Conservation (phyloP, 805 yeast species). For the Pichia rugopelliculosa region DNA sequence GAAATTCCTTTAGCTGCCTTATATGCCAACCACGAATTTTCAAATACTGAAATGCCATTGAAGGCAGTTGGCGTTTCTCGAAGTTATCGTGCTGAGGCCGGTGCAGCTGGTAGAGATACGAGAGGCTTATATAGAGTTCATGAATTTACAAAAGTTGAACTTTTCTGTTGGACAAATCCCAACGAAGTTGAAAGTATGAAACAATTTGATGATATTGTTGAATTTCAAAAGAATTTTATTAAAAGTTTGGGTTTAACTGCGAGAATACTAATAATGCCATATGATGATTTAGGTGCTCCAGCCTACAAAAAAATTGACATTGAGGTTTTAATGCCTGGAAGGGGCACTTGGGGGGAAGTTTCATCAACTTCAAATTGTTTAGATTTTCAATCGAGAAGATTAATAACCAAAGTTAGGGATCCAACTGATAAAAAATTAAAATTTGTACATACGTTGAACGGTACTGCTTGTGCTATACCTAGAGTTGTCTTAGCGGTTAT, state of each 20-base stretch:
- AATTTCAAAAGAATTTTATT: conserved; percentile 60
- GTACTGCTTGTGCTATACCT: conserved; percentile 95
- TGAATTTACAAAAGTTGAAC: conserved; percentile 91
- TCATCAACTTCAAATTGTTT: conserved; percentile 88
- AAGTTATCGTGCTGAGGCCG: conserved; percentile 93
- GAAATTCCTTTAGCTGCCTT: conserved; percentile 90
- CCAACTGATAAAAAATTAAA: conserved; percentile 25
- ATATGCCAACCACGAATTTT: conserved; percentile 39
- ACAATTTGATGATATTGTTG: conserved; percentile 53
- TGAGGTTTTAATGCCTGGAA: conserved; percentile 98
- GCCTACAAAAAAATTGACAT: conserved; percentile 88
- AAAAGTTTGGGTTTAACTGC: conserved; percentile 68
- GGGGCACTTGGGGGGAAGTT: conserved; percentile 87
- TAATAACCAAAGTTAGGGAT: conserved; percentile 54
- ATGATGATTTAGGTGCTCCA: conserved; percentile 87
- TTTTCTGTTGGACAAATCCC: conserved; percentile 65
- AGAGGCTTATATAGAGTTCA: conserved; percentile 91
- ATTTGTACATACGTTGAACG: conserved; percentile 80
- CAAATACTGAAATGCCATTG: conserved; percentile 37
- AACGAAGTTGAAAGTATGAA: conserved; percentile 28
- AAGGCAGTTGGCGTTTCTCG: conserved; percentile 76
- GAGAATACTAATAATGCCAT: conserved; percentile 81
- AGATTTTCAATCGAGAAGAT: conserved; percentile 81
- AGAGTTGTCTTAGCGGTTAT: conserved; percentile 82
- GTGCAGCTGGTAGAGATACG: conserved; percentile 90